Base-by-base conservation (phyloP, 495 filamentous ascomycete genomes). In the Polyplosphaeria fusca region DNA sequence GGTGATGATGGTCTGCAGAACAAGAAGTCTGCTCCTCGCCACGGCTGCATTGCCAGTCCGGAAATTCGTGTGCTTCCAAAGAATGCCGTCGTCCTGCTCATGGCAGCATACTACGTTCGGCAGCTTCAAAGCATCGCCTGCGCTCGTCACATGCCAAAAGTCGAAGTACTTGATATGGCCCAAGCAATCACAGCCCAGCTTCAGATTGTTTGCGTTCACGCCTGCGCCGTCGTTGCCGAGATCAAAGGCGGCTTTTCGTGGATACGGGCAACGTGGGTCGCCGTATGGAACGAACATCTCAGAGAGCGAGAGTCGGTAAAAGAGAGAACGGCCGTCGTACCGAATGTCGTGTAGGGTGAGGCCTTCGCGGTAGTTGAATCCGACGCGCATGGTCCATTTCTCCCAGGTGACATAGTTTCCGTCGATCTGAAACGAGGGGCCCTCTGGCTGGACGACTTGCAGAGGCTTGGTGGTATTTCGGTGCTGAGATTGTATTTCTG, bases 221-320 rank as follows among this genome's bases (percentile, higher is more conserved):
- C 68, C 67, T 2, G 62, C 60, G 11, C 67, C 68, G 37, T 52
- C 61, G 38, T 70, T 63, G 19, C 67, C 64, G 22, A 69, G 56
- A 48, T 69, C 64, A 32, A 69, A 69, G 11, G 68, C 66, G 20
- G 55, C 57, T 52, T 70, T 70, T 16, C 67, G 49, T 28, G 64
- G 58, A 38, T 52, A 69, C 1, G 64, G 67, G 16, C 24, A 39
- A 18, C 67, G 55, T 13, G 67, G 61, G 41, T 65, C 55, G 3
- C 56, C 72, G 63, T 81, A 77, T 0, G 83, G 84, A 16, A 88
- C 82, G n/a, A 81, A 86, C 84, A 89, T 87, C 53, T 89, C 86
- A 4, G 85, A 87, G 14, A 88, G 74, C 18, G 82, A 78, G 42
- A 89, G 73, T 25, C 86, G 77, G 63, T 88, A 88, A 57, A 89